Base-by-base conservation (phyloP, 768 basidiomycete genomes). In the Tulasnella sp. region DNA sequence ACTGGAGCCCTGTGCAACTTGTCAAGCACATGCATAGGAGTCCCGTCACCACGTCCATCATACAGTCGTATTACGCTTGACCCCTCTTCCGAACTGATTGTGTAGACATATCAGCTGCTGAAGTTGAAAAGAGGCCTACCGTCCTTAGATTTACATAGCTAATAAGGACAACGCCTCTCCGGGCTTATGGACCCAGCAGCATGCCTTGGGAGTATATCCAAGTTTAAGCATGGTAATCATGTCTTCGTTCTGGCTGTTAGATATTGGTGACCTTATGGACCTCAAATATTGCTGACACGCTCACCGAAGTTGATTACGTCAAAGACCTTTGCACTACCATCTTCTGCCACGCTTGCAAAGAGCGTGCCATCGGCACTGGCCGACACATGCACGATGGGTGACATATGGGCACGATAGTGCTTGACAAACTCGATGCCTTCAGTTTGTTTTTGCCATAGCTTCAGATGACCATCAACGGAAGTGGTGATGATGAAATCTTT, bases 391-490 rank as follows among this genome's bases (percentile, higher is more conserved):
- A 82, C 74, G 24, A 98, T 79, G 8, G 89, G 81, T 24, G 79
- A 77, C 21, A 93, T 75, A 66, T 96, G 93, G 1, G 96, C 92
- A 48, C 96, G 84, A 70, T 94, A 99, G 64, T 93, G 90, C 72
- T 99, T 99, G 60, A 98, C 94, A 66, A 97, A 98, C 73, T 98
- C 96, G 66, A 99, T 92, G 3, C 93, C 94, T 4, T 76, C 70
- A 21, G 92, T 87, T 73, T 96, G 92, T 71, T 99, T 99, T 76
- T 96, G 98, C 96, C 96, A 99, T n/a, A 99, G 72, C 70, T 99
- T 99, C 63, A 98, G 71, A 70, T 92, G 87, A 1, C 96, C 96
- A 68, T 98, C 96, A 9, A 92, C 71, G 2, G 94, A 97, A 1
- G 94, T 92, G 5, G 96, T 99, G 50, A 99, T 78, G 44, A 98